These are phyloP conservation scores for Adenanthera pavonina DNA, from an alignment of 306 rosid species.

Conservation along the genomic window DNA sequence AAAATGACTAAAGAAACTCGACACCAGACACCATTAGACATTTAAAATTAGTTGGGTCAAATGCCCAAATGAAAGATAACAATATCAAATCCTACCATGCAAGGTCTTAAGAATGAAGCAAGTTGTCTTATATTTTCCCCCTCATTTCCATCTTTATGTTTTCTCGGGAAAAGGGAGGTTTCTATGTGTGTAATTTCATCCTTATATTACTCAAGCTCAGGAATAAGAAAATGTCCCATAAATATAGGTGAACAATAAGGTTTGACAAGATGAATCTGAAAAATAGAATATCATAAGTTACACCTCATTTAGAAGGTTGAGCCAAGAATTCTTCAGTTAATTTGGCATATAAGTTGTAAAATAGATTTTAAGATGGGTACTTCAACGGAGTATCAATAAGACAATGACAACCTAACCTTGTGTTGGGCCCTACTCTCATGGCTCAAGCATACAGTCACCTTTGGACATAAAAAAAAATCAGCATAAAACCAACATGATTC, in stretches of 20 bases:
- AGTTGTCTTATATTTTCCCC: not conserved
- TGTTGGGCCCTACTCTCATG: not conserved
- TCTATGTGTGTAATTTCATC: not conserved
- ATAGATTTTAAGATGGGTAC: not conserved
- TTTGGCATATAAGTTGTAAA: not conserved
- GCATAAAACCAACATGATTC: not conserved
- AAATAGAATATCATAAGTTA: slow-evolving; percentile 12
- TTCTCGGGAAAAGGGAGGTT: not conserved
- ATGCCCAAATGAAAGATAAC: not conserved
- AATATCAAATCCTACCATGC: not conserved
- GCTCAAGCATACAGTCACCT: slow-evolving; percentile 17
- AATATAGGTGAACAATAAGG: not conserved
- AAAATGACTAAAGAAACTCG: slow-evolving; percentile 22
- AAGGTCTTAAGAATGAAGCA: not conserved
- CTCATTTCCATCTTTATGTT: not conserved
- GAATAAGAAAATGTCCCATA: not conserved
- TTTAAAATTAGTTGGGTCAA: not conserved
- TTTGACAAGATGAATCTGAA: not conserved
- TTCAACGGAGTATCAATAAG: slow-evolving; percentile 5
- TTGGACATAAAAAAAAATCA: slow-evolving; percentile 15
- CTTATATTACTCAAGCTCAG: not conserved
- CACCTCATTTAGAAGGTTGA: slow-evolving; percentile 24
- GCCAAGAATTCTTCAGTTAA: slow-evolving; percentile 11
- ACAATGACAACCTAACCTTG: not conserved
- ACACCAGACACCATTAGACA: slow-evolving; percentile 22